These are phyloP conservation scores for Filobasidium floriforme DNA, from an alignment of 768 basidiomycete species.

Conservation along the genomic window DNA sequence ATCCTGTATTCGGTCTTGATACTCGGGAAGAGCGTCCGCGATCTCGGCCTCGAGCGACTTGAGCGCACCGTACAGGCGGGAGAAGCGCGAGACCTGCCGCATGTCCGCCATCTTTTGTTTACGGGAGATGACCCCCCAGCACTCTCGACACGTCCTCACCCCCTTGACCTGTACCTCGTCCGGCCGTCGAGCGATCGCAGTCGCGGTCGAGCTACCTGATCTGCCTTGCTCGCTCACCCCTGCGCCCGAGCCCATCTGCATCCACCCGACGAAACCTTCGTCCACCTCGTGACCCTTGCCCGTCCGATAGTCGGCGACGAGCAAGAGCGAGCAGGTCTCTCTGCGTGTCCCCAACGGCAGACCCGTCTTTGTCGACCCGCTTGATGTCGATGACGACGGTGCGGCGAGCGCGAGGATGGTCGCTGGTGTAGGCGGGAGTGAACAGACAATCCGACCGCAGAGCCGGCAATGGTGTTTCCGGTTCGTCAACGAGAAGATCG, in stretches of 20 bases:
- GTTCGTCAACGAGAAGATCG: constrained; percentile 78
- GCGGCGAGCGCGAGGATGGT: constrained; percentile 40
- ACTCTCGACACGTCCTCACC: constrained; percentile 76
- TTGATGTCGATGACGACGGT: constrained; percentile 11
- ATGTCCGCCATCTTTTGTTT: constrained; percentile 70
- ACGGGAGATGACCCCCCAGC: constrained; percentile 70
- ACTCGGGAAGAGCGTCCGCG: constrained; percentile 74
- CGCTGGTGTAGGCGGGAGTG: constrained; percentile 63
- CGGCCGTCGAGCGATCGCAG: not conserved
- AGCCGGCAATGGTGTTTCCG: constrained; percentile 94
- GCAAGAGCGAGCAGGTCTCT: constrained; percentile 38
- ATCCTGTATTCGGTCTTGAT: constrained; percentile 72
- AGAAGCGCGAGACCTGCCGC: constrained; percentile 55
- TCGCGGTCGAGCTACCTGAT: constrained; percentile 18
- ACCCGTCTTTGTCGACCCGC: constrained; percentile 15
- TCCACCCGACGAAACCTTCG: constrained; percentile 46
- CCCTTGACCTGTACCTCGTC: constrained; percentile 65
- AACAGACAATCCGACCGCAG: constrained; percentile 85
- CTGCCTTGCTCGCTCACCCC: constrained; percentile 49
- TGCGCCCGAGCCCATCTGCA: constrained; percentile 47
- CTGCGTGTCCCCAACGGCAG: constrained; percentile 38
- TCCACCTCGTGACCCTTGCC: constrained; percentile 72
- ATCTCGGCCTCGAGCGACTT: constrained; percentile 75
- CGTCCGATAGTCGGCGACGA: constrained; percentile 68
- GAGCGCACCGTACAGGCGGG: constrained; percentile 66